A percentile compares a stretch with the other conserved stretches of the same genome.
Conservation (phyloP, 2,329 filamentous ascomycete species). For the Fusarium mangiferae region DNA sequence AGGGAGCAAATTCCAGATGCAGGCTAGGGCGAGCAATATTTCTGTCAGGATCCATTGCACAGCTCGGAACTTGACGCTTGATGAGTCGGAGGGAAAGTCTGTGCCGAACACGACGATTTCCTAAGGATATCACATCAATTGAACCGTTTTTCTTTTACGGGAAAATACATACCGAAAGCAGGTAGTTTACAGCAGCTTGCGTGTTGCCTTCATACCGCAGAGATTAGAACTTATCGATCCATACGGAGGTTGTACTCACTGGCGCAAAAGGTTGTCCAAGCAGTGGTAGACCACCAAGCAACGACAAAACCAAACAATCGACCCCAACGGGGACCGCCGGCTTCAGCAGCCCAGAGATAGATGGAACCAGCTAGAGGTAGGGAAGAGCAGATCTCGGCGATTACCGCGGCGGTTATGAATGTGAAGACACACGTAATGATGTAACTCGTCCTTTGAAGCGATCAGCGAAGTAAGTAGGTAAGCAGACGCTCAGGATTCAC, state of each 20-base stretch:
- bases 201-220: not conserved
- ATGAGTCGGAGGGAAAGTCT: not conserved
- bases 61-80: not conserved
- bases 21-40: not conserved
- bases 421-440: not conserved
- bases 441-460: not conserved
- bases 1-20: not conserved
- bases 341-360: slow-evolving; percentile 3
- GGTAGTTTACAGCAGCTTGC: not conserved
- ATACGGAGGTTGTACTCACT: not conserved
- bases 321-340: not conserved
- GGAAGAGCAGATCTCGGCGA: not conserved
- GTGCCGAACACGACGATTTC: not conserved
- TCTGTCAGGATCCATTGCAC: not conserved
- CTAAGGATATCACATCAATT: not conserved
- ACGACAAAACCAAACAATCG: not conserved
- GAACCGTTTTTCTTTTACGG: too few species aligned
- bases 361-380: not conserved
- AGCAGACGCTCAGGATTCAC: not conserved
- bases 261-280: not conserved
- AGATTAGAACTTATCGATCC: not conserved
- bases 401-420: not conserved
- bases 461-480: not conserved
- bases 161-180: not conserved
- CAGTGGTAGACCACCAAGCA: not conserved